Evolutionary conservation across 2,329 filamentous ascomycete species (phyloP).

Genomic region (Phialophora chinensis): DNA sequence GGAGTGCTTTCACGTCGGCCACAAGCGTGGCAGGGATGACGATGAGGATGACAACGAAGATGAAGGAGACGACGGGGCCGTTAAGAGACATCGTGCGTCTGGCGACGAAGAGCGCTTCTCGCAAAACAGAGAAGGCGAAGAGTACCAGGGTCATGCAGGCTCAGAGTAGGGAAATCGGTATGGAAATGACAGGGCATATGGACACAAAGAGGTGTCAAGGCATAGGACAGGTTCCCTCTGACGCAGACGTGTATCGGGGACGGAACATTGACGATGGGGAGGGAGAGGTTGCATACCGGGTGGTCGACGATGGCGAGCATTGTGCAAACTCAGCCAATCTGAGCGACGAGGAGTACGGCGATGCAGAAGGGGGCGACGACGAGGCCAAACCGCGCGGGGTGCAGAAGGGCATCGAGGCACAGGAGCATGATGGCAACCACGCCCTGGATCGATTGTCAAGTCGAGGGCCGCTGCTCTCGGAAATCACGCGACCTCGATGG

Average conservation of each 20-base stretch:
- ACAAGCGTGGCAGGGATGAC: background rate
- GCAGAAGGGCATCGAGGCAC: background rate
- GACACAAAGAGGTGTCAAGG: background rate
- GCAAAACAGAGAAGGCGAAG: background rate
- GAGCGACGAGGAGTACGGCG: background rate
- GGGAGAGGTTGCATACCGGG: background rate
- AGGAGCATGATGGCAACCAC: conserved; percentile 1
- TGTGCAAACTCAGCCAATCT: background rate
- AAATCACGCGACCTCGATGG: background rate
- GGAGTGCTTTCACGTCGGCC: background rate
- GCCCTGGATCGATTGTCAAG: background rate
- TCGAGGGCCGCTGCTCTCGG: background rate
- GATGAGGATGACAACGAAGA: background rate
- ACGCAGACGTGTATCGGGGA: background rate
- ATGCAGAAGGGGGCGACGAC: conserved; percentile 1
- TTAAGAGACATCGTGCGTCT: background rate
- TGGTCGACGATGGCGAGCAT: background rate
- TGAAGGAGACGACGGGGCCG: background rate
- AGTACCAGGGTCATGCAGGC: background rate
- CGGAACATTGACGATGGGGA: background rate
- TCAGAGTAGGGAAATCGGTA: background rate
- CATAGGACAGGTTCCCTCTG: background rate
- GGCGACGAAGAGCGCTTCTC: background rate
- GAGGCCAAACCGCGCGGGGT: background rate
- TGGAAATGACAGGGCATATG: background rate